Base-by-base conservation (phyloP, 129 eudicot genomes). In the Ambrosia artemisiifolia region DNA sequence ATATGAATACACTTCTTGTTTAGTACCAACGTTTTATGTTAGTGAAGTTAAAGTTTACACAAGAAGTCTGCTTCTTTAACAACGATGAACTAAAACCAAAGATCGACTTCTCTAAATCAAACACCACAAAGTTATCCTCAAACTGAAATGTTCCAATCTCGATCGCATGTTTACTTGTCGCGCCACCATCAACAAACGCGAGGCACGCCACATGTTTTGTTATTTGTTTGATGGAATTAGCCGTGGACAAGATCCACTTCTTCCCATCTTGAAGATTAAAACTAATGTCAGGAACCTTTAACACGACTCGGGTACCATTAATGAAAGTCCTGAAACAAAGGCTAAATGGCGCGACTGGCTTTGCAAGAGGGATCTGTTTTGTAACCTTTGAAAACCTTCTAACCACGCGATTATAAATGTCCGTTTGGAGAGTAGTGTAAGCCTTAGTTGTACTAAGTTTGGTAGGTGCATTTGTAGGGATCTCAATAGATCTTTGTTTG, bases 21-120 rank as follows among this genome's bases (percentile, higher is more conserved):
- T 36, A 36, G 5, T 6, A 36, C 43, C 43, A 36, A 5, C 43
- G 43, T 36, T 36, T 36, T 36, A 36, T 36, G 43, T 5, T 36
- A 2, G 84, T 75, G 49, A 83, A 83, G 72, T 83, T 83, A 63
- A 83, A 83, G 70, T 70, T 75, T 17, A 44, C 70, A 69, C 88
- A 84, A 13, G 83, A 69, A 50, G 74, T 69, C 19, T 53, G 17
- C 64, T 54, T 53, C 36, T 34, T 54, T 69, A 69, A 51, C 74
- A 69, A 53, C 35, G 64, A 69, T 0, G 74, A 69, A 53, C 64
- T 69, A 7, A 69, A 69, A 34, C 88, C 88, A 42, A 84, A 65
- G 59, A 67, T 73, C 33, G 78, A 80, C 40, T 66, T 62, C 34
- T 40, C 85, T 44, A 77, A 24, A 73, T 84, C 83, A 84, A 84